Base-by-base conservation (phyloP, 495 filamentous ascomycete genomes). In the Daldinia loculata region DNA sequence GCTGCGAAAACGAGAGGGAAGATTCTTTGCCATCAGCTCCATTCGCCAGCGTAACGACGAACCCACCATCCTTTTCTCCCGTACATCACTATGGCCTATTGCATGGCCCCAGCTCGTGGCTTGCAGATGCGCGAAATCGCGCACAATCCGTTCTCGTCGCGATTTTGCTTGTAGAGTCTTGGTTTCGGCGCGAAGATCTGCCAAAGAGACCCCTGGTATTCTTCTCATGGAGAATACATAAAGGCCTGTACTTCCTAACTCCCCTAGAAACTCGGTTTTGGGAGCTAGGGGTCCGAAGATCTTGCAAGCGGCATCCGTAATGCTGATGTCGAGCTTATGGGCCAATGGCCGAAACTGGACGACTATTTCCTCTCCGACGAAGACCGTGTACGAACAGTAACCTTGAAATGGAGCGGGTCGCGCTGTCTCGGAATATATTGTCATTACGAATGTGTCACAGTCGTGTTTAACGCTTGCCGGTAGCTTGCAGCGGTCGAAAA, bases 331-430 rank as follows among this genome's bases (percentile, higher is more conserved):
- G 7, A 87, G 74, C 2, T 71, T 71, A 64, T 86, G 80, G 2
- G 67, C 71, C 0, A 59, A 27, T 22, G 85, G 84, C 4, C 86
- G 82, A 64, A 88, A 83, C 69, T 89, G 86, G 19, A 89, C 70
- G 61, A 86, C 78, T 8, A 59, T 69, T 29, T 78, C 67, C 5
- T 73, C 56, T 29, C 74, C 77, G 14, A 84, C 75, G 32, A 76
- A 76, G 6, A 88, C 43, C 0, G 86, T 86, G 66, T 81, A 81
- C 22, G 85, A 87, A 65, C 86, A 89, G 70, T 82, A 84, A 39
- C 86, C 86, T 61, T 88, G 86, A 17, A 68, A 73, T 6, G 74
- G 66, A 9, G 77, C 70, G 7, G 77, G 74, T 4, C 59, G 45
- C 15, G 81, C 72, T 22, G 50, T 29, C 24, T 66, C 71, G 24